Conservation (phyloP, 129 eudicot genomes). For the Glebionis coronaria region DNA sequence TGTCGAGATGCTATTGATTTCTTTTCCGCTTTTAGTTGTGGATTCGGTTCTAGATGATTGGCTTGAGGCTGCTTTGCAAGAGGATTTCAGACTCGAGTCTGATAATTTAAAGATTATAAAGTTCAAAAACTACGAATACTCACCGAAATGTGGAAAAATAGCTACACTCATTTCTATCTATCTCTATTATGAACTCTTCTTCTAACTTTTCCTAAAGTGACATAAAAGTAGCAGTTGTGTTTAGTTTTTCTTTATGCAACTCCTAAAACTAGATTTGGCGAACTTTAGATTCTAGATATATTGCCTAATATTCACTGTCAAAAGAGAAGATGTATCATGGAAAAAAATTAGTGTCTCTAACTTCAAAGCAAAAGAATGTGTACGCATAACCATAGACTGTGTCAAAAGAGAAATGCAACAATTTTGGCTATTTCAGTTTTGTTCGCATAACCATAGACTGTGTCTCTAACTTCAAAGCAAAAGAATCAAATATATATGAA, state of each 20-base stretch:
- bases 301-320: not conserved
- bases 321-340: not conserved
- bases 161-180: slow-evolving; percentile 63
- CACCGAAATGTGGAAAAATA: slow-evolving; percentile 8
- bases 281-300: slow-evolving; percentile 17
- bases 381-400: not conserved
- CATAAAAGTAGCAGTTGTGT: slow-evolving; percentile 95
- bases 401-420: too few relatives aligned
- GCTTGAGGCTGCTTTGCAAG: too few relatives aligned
- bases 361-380: too few relatives aligned
- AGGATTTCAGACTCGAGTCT: slow-evolving; percentile 84
- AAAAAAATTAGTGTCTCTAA: not conserved
- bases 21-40: too few relatives aligned
- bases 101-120: slow-evolving; percentile 28
- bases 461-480: too few relatives aligned
- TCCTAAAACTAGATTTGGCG: slow-evolving; percentile 50
- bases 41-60: too few relatives aligned
- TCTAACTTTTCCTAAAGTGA: slow-evolving; percentile 87
- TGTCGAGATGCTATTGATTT: too few relatives aligned
- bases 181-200: slow-evolving; percentile 70
- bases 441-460: too few relatives aligned
- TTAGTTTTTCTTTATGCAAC: slow-evolving; percentile 69
- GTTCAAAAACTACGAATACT: slow-evolving; percentile 3
- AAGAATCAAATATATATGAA: too few relatives aligned
- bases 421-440: too few relatives aligned